Evolutionary conservation across 73 alveolate species (phyloP), one percentile per base, ranked within the genome.

Genomic region (Urostyla sp.): DNA sequence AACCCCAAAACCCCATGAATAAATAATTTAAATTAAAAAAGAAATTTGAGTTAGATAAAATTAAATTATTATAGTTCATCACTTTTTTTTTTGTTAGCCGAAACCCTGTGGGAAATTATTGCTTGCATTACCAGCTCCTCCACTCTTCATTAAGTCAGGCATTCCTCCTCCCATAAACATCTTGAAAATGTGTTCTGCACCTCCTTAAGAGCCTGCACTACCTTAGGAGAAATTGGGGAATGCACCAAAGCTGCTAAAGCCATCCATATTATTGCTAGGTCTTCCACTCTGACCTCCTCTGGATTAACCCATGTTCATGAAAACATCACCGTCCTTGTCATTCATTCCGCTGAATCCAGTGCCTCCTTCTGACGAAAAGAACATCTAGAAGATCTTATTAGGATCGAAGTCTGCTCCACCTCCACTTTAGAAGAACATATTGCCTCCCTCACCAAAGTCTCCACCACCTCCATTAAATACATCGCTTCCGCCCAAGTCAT

Each of bases 401-500:
- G 95, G 95, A 72, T 89, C 87, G 49, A 89, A 73, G 34, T 84
- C 90, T 0, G 52, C 66, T 18, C 82, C 63, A 2, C 0, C 32
- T 15, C 20, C 72, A 48, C 77, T n/a, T 40, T 16, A 0, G 82
- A n/a, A n/a, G n/a, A n/a, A n/a, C n/a, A n/a, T n/a, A n/a, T n/a
- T n/a, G n/a, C n/a, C n/a, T n/a, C n/a, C n/a, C n/a, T 34, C 34
- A 56, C 87, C 66, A 58, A 80, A 23, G 81, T 82, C 3, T 79
- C 94, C 69, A 48, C 90, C 67, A 31, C 21, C 56, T 5, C 57
- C 57, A 15, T 59, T 55, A 28, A 55, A 30, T 4, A 55, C 57
- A 31, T 88, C 97, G 30, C 77, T 73, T 18, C 97, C 97, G 48
- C 79, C 81, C 80, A 75, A 53, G 53, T 91, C 97, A 54, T 88